A percentile compares a stretch with the other conserved stretches of the same genome.
Conservation (phyloP, 2,329 filamentous ascomycete species). For the Cryphonectria parasitica region DNA sequence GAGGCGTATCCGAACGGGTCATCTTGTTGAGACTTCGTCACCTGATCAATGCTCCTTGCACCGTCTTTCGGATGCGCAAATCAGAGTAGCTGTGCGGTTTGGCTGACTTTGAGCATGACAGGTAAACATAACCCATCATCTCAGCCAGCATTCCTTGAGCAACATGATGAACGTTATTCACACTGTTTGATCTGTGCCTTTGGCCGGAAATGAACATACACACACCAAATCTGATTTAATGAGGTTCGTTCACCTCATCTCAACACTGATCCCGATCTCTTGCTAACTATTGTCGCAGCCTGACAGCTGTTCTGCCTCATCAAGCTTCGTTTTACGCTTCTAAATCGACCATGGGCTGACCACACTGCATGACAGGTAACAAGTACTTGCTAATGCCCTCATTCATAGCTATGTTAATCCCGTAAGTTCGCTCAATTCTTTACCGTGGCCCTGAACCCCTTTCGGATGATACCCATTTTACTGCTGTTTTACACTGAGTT, state of each 20-base stretch:
- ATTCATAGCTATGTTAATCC: background rate
- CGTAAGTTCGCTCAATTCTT: conserved; percentile 22
- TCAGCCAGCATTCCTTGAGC: conserved; percentile 26
- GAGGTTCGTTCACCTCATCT: conserved; percentile 40
- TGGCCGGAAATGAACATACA: conserved; percentile 56
- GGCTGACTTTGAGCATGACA: conserved; percentile 28
- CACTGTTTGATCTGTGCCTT: conserved; percentile 59
- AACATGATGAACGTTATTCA: conserved; percentile 62
- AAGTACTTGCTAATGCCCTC: background rate
- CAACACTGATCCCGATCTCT: too few species aligned
- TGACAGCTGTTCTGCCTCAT: conserved; percentile 27
- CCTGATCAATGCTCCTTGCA: conserved; percentile 51
- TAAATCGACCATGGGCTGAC: conserved; percentile 18
- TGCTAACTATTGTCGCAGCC: conserved; percentile 24
- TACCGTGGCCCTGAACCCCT: conserved; percentile 36
- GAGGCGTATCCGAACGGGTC: conserved; percentile 51
- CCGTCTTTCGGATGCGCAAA: conserved; percentile 28
- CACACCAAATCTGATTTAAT: conserved; percentile 59
- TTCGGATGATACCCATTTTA: conserved; percentile 53
- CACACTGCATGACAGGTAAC: conserved; percentile 22
- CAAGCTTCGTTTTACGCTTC: conserved; percentile 15
- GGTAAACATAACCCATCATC: conserved; percentile 31
- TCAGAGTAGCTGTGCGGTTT: conserved; percentile 14
- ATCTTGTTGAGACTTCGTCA: conserved; percentile 71
- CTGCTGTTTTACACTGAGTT: conserved; percentile 56